Percentiles rank a stretch among this genome's conserved stretches.
Conservation (phyloP, 371 early-diverging fungal species). For the Entomophthora muscae region DNA sequence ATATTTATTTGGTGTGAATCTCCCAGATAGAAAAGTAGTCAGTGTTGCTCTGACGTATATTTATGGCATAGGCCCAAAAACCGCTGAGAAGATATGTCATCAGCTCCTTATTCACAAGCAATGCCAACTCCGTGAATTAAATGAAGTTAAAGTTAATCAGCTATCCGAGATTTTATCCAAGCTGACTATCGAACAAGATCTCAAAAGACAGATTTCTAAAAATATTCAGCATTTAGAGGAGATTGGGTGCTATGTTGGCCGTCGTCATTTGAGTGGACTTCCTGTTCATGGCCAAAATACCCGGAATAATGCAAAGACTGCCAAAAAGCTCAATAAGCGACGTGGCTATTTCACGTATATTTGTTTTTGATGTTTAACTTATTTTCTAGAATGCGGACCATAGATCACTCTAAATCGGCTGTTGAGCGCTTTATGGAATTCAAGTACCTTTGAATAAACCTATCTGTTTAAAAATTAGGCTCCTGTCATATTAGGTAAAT, state of each 20-base stretch:
- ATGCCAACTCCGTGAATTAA: conserved; percentile 63
- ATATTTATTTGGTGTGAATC: conserved; percentile 80
- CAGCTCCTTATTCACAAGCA: conserved; percentile 56
- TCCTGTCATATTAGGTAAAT: too few relatives aligned
- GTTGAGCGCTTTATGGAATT: background rate
- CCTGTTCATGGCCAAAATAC: conserved; percentile 88
- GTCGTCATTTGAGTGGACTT: conserved; percentile 66
- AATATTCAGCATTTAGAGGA: conserved; percentile 63
- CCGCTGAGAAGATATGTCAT: conserved; percentile 56
- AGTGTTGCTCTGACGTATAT: conserved; percentile 51
- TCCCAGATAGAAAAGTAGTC: conserved; percentile 72
- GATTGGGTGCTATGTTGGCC: conserved; percentile 68
- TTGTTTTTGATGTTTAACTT: background rate
- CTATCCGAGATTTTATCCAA: conserved; percentile 63
- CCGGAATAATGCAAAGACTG: conserved; percentile 71
- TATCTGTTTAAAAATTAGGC: too few relatives aligned
- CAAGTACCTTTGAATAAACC: background rate
- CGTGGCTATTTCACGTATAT: background rate
- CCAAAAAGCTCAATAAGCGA: conserved; percentile 51
- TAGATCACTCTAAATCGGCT: background rate
- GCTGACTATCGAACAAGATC: conserved; percentile 83
- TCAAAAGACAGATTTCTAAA: conserved; percentile 56
- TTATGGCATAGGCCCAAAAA: conserved; percentile 78
- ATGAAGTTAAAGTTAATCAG: conserved; percentile 70
- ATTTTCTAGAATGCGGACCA: background rate